Conservation (phyloP, 306 rosid genomes). For the Castanopsis chinensis region DNA sequence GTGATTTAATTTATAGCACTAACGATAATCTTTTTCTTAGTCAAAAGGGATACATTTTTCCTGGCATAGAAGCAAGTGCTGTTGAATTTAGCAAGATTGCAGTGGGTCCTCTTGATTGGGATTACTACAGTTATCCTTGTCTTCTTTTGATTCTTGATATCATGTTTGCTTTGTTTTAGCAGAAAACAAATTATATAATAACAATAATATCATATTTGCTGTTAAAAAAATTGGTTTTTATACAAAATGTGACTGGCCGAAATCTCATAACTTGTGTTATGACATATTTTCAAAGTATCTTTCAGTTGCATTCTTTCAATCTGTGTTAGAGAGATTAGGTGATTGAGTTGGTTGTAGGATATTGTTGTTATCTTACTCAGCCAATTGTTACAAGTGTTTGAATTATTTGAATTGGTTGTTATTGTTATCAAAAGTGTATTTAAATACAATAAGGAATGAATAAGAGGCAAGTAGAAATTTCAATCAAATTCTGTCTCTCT, state of each 20-base stretch:
- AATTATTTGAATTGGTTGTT: too few species aligned
- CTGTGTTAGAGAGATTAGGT: background rate
- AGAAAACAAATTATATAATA: too few species aligned
- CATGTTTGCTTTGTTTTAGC: background rate
- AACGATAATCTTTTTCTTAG: too few species aligned
- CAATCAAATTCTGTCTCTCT: too few species aligned
- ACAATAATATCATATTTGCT: too few species aligned
- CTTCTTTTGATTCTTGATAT: background rate
- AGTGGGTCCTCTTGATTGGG: slow-evolving; percentile 80
- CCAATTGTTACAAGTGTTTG: too few species aligned
- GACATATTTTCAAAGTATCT: background rate
- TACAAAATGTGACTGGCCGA: background rate
- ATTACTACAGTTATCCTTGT: slow-evolving; percentile 94
- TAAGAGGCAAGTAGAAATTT: too few species aligned
- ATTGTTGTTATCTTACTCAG: too few species aligned
- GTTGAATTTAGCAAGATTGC: slow-evolving; percentile 97
- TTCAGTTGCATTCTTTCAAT: slow-evolving; percentile 8
- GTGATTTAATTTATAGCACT: too few species aligned
- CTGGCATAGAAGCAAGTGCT: slow-evolving; percentile 79
- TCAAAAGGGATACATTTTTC: slow-evolving; percentile 95
- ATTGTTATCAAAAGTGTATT: too few species aligned
- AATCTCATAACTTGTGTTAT: background rate
- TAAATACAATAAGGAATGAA: too few species aligned
- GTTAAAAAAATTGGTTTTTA: background rate
- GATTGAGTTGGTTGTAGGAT: too few species aligned